Base-by-base conservation (phyloP, 2,329 filamentous ascomycete species). In the Conoideocrella luteorostrata region DNA sequence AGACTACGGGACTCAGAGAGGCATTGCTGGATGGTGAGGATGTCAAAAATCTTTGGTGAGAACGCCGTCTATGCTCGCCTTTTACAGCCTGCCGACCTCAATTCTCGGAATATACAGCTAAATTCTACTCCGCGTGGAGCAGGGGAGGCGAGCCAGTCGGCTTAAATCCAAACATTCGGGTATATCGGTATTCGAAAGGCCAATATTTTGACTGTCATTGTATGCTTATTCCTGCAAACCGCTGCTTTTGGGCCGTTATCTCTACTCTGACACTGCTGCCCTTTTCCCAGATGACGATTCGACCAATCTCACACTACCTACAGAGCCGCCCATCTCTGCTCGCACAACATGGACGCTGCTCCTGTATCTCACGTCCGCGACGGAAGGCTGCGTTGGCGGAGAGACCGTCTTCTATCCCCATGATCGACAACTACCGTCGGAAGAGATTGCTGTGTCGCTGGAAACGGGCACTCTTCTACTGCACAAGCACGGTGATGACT, bases 131-230 rank as follows among this genome's bases (percentile, higher is more conserved):
- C 7, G 30, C 28, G n/a, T n/a, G n/a, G n/a, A 56, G 71, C 37
- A 95, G 88, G 87, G 88, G 86, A 45, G 89, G 89, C 22, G 76
- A 88, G 39, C 80, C 87, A 1, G 67, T 94, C n/a, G 89, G 89
- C 0, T 66, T 96, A 47, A 95, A 88, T 62, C 80, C 87, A 7
- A 94, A 94, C 52, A 94, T 96, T 44, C 76, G 91, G 26, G 79
- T 96, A 23, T 96, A 96, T 66, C 78, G 90, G 18, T 96, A 96
- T 63, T 78, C 75, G 1, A 78, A 84, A 51, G 88, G 87, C 0
- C 89, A 96, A 60, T 95, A 90, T 61, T 96, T 96, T 61, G 89
- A 89, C 58, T 84, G 87, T 55, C 91, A 96, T 62, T 96, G 88
- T 91, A 76, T 56, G 84, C 32, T 12, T 23, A n/a, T 10, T 37